Percentiles rank a stretch among this genome's conserved stretches.
phyloP scores from a whole-genome alignment of 2,329 filamentous ascomycete genomes.

The Epichloe bromicola region DNA sequence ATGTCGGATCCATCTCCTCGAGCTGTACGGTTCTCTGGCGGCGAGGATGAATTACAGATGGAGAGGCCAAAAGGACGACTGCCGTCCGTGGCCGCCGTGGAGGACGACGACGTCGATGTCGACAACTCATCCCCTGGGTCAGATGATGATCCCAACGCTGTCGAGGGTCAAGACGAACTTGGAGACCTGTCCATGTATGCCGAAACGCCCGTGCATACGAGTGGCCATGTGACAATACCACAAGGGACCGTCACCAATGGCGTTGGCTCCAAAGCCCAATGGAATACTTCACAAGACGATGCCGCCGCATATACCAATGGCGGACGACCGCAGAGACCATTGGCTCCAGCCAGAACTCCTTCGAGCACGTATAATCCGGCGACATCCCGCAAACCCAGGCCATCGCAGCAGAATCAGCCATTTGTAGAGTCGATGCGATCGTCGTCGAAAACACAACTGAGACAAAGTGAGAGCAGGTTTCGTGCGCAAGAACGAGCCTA shows the following conservation, averaged over 20 bases:
- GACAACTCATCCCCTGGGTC: slow-evolving; percentile 15
- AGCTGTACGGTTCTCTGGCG: slow-evolving; percentile 42
- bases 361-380: slow-evolving; percentile 71
- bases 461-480: slow-evolving; percentile 30
- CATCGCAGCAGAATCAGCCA: slow-evolving; percentile 23
- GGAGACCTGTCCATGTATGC: slow-evolving; percentile 30
- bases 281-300: slow-evolving; percentile 19
- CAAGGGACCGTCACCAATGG: slow-evolving; percentile 30
- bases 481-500: slow-evolving; percentile 81
- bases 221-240: slow-evolving; percentile 30
- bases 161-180: slow-evolving; percentile 37
- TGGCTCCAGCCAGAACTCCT: slow-evolving; percentile 56
- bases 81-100: slow-evolving; percentile 11
- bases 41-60: slow-evolving; percentile 28
- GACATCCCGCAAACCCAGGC: slow-evolving; percentile 34
- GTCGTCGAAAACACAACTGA: slow-evolving; percentile 37
- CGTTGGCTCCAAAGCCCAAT: slow-evolving; percentile 23
- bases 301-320: slow-evolving; percentile 18
- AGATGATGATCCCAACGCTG: slow-evolving; percentile 29
- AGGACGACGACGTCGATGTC: slow-evolving; percentile 13
- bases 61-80: slow-evolving; percentile 30
- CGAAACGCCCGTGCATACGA: slow-evolving; percentile 25
- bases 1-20: slow-evolving; percentile 40
- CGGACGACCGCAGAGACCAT: slow-evolving; percentile 49
- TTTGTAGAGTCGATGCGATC: slow-evolving; percentile 34